Conservation (phyloP, 2,329 filamentous ascomycete genomes). For the Monilinia vaccinii-corymbosi region DNA sequence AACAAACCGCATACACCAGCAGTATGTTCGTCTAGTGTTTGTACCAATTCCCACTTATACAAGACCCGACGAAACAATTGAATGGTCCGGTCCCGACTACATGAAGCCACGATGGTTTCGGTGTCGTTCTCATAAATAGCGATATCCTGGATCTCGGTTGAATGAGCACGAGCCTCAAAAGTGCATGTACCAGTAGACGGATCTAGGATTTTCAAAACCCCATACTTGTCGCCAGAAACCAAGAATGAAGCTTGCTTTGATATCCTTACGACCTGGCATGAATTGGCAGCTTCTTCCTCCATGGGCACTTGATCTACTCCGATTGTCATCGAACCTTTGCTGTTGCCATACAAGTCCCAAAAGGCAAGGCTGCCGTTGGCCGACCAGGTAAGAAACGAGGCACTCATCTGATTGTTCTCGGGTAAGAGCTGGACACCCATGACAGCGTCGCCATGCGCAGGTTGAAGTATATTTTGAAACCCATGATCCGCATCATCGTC, state of each 20-base stretch:
- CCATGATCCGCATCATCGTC: slow-evolving; percentile 29
- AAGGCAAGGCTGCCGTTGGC: slow-evolving; percentile 70
- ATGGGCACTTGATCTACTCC: slow-evolving; percentile 55
- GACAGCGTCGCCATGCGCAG: slow-evolving; percentile 55
- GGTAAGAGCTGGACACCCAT: slow-evolving; percentile 63
- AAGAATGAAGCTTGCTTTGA: slow-evolving; percentile 56
- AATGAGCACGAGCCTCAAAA: slow-evolving; percentile 75
- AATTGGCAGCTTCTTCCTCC: slow-evolving; percentile 45
- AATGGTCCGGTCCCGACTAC: slow-evolving; percentile 81
- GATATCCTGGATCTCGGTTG: slow-evolving; percentile 76
- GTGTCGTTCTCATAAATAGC: slow-evolving; percentile 56
- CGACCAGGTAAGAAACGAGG: slow-evolving; percentile 86
- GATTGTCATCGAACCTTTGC: slow-evolving; percentile 55
- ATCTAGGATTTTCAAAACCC: slow-evolving; percentile 67
- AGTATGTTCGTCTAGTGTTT: slow-evolving; percentile 87
- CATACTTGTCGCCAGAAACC: slow-evolving; percentile 77
- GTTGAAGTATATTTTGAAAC: slow-evolving; percentile 42
- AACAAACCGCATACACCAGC: slow-evolving; percentile 73
- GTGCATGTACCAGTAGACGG: slow-evolving; percentile 48
- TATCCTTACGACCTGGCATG: slow-evolving; percentile 50
- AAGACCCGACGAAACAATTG: slow-evolving; percentile 66
- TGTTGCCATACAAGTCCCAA: slow-evolving; percentile 68
- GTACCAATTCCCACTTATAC: slow-evolving; percentile 64
- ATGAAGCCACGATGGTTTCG: slow-evolving; percentile 65
- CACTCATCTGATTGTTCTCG: slow-evolving; percentile 48